phyloP scores from a whole-genome alignment of 495 filamentous ascomycete genomes.

The Aspergillus sparsus region DNA sequence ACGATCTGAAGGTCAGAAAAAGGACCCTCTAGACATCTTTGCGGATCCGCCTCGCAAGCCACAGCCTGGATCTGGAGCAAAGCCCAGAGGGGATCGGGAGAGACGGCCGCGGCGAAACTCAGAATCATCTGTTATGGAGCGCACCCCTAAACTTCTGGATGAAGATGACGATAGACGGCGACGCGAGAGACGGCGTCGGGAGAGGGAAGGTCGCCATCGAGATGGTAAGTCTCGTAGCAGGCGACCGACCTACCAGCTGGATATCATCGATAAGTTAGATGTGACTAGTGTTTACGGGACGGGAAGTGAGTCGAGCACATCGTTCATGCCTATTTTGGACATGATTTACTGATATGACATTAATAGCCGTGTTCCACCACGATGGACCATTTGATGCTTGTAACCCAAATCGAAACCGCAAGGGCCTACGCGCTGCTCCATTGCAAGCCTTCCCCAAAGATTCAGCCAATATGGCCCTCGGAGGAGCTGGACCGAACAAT shows the following conservation, averaged over 20 bases:
- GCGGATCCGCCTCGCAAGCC: conserved; percentile 53
- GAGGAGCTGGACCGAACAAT: conserved; percentile 83
- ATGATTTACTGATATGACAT: not conserved
- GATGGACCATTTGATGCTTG: conserved; percentile 98
- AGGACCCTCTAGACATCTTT: conserved; percentile 58
- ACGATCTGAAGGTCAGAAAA: conserved; percentile 34
- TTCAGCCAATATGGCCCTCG: conserved; percentile 87
- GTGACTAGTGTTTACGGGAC: conserved; percentile 96
- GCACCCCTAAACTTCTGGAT: conserved; percentile 56
- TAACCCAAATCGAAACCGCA: conserved; percentile 92
- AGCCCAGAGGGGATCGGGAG: conserved; percentile 30
- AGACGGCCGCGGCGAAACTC: conserved; percentile 82
- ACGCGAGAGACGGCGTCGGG: conserved; percentile 69
- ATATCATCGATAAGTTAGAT: conserved; percentile 97
- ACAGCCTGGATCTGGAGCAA: conserved; percentile 28
- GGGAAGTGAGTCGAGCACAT: conserved; percentile 68
- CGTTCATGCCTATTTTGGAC: conserved; percentile 2
- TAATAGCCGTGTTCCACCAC: conserved; percentile 86
- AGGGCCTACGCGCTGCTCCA: conserved; percentile 77
- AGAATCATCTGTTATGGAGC: conserved; percentile 84
- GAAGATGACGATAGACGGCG: conserved; percentile 75
- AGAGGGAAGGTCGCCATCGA: conserved; percentile 63
- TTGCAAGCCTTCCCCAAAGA: conserved; percentile 96
- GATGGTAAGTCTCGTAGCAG: conserved; percentile 54
- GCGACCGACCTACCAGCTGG: conserved; percentile 63